Evolutionary conservation across 2,329 filamentous ascomycete species (phyloP).

Genomic region (Nothophaeocryptopus gaeumannii): DNA sequence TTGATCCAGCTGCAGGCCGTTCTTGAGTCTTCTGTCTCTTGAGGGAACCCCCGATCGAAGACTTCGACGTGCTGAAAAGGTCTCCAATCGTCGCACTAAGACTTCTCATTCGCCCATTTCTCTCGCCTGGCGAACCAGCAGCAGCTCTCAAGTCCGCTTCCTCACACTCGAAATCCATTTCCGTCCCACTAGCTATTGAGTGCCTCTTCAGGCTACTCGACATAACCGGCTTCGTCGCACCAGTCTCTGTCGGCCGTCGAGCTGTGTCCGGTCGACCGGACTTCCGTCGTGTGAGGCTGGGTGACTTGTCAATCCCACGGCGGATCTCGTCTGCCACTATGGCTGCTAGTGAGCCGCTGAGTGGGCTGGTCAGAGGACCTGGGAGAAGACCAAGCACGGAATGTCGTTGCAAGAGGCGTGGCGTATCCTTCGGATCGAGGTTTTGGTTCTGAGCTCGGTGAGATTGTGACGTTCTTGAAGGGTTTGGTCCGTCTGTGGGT

Average conservation of each 20-base stretch:
- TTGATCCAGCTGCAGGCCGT: not conserved
- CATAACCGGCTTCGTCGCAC: constrained; percentile 1
- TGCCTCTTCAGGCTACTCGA: constrained; percentile 22
- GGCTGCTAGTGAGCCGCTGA: constrained; percentile 59
- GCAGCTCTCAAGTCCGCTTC: constrained; percentile 15
- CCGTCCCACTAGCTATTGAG: constrained; percentile 26
- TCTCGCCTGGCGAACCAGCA: constrained; percentile 15
- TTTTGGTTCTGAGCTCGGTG: constrained; percentile 10
- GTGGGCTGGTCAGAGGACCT: constrained; percentile 59
- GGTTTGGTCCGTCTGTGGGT: constrained; percentile 8
- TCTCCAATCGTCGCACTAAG: constrained; percentile 29
- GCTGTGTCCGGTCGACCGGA: constrained; percentile 8
- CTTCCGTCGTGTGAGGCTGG: constrained; percentile 18
- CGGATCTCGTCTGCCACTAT: constrained; percentile 64
- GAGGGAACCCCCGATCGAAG: not conserved
- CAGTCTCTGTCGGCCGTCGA: constrained; percentile 9
- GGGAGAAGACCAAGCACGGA: constrained; percentile 56
- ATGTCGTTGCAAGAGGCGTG: constrained; percentile 44
- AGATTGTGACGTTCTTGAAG: constrained; percentile 7
- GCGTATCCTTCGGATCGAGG: constrained; percentile 35
- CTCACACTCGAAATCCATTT: constrained; percentile 25
- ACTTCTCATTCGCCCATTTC: constrained; percentile 22
- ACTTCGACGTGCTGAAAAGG: constrained; percentile 21
- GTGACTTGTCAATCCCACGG: constrained; percentile 46
- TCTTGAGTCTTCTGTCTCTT: constrained; percentile 17